These are phyloP conservation scores for Mortierella antarctica DNA, from an alignment of 192 early-diverging fungal genomes.

Conservation along the genomic window DNA sequence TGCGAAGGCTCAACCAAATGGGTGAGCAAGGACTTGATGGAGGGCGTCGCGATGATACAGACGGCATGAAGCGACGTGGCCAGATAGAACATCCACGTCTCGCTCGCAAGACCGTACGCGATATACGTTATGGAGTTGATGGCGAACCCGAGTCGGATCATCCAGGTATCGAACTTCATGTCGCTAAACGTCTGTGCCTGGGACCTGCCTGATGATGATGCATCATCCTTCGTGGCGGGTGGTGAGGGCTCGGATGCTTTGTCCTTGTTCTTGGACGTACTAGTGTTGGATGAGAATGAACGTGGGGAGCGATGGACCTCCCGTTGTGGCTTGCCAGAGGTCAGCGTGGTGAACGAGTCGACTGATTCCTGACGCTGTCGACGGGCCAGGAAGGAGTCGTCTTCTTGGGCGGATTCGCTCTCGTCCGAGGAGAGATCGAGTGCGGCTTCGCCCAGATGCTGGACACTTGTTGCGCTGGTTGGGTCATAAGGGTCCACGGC, in stretches of 20 bases:
- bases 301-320: neutral
- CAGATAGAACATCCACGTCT: slow-evolving; percentile 21
- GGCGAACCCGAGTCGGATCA: slow-evolving; percentile 53
- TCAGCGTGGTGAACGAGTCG: slow-evolving; percentile 12
- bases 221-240: neutral
- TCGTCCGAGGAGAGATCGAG: slow-evolving; percentile 3
- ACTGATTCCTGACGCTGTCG: slow-evolving; percentile 11
- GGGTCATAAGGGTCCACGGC: slow-evolving; percentile 19
- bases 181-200: slow-evolving; percentile 34
- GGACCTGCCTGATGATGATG: neutral
- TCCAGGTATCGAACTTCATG: slow-evolving; percentile 60
- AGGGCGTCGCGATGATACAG: slow-evolving; percentile 48
- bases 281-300: neutral
- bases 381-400: neutral
- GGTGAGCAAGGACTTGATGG: slow-evolving; percentile 58
- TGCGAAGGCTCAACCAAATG: slow-evolving; percentile 56
- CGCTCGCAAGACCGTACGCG: slow-evolving; percentile 38
- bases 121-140: slow-evolving; percentile 50
- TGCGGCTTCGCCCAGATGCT: slow-evolving; percentile 25
- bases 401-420: neutral
- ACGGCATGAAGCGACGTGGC: slow-evolving; percentile 43
- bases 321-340: neutral
- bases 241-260: neutral
- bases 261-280: neutral
- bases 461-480: slow-evolving; percentile 14